Percentiles rank a stretch among this genome's conserved stretches.
phyloP scores from a whole-genome alignment of 106 monocot genomes.

The Vanilla planifolia region DNA sequence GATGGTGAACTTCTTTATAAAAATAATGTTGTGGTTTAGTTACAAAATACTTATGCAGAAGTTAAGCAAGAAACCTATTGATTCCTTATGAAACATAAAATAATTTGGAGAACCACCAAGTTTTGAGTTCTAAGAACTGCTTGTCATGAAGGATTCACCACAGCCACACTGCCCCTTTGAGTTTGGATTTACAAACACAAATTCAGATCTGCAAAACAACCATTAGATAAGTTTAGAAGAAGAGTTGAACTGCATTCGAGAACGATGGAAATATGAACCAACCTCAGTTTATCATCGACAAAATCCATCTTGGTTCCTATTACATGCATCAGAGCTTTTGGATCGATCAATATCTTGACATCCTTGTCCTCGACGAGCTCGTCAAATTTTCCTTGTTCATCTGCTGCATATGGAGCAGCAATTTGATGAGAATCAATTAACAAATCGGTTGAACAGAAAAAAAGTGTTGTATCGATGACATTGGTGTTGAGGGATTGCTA shows the following conservation, averaged over 20 bases:
- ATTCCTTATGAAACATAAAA: not conserved
- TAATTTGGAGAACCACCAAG: conserved; percentile 11
- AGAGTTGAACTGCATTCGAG: not conserved
- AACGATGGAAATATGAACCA: conserved; percentile 1
- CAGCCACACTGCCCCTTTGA: conserved; percentile 81
- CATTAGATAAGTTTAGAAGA: not conserved
- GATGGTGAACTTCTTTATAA: too few relatives aligned
- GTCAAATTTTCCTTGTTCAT: conserved; percentile 84
- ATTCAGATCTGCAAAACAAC: conserved; percentile 42
- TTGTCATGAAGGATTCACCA: conserved; percentile 83
- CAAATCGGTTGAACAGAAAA: too few relatives aligned
- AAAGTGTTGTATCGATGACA: too few relatives aligned
- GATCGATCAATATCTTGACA: conserved; percentile 86
- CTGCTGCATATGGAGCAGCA: conserved; percentile 15
- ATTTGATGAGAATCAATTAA: too few relatives aligned
- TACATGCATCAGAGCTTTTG: conserved; percentile 95
- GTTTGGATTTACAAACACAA: conserved; percentile 74
- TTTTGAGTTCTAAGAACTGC: conserved; percentile 12
- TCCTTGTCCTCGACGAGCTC: conserved; percentile 93
- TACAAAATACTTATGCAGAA: too few relatives aligned
- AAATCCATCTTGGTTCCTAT: conserved; percentile 97
- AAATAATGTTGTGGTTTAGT: too few relatives aligned
- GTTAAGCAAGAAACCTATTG: not conserved
- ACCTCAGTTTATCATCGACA: conserved; percentile 86
- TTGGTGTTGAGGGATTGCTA: too few relatives aligned